These are phyloP conservation scores for Penicillium janthinellum DNA, from an alignment of 2,329 filamentous ascomycete species.

Conservation along the genomic window DNA sequence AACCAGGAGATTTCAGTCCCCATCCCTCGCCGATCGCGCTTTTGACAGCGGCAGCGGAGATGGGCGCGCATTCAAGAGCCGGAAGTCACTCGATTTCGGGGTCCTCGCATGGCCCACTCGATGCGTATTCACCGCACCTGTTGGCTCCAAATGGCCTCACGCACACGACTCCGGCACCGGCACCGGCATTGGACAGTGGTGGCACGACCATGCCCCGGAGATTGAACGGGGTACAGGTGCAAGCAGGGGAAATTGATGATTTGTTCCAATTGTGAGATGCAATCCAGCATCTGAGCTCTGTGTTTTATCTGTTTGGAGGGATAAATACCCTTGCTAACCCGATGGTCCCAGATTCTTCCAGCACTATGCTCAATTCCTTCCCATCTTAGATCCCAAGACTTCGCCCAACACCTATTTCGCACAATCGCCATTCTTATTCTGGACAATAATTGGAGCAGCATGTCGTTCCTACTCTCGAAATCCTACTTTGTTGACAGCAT, in stretches of 20 bases:
- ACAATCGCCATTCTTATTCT: constrained; percentile 80
- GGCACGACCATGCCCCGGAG: constrained; percentile 33
- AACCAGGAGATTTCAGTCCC: constrained; percentile 20
- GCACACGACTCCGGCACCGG: constrained; percentile 15
- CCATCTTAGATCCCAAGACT: constrained; percentile 50
- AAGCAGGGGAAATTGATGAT: constrained; percentile 41
- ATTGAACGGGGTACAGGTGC: constrained; percentile 35
- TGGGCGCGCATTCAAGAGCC: constrained; percentile 26
- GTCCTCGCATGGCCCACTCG: constrained; percentile 11
- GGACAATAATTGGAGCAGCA: constrained; percentile 60
- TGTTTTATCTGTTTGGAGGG: background rate
- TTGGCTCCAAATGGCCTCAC: constrained; percentile 23
- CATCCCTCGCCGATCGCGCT: constrained; percentile 31
- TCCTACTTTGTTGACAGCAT: constrained; percentile 40
- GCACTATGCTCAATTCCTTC: constrained; percentile 42
- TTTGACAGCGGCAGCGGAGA: constrained; percentile 36
- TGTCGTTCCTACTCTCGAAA: constrained; percentile 43
- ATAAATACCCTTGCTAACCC: constrained; percentile 1
- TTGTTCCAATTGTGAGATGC: constrained; percentile 38
- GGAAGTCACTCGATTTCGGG: constrained; percentile 7
- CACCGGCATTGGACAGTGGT: constrained; percentile 7
- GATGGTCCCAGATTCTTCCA: constrained; percentile 36
- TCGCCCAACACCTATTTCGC: constrained; percentile 73
- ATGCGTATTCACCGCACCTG: constrained; percentile 26
- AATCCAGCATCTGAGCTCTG: background rate